Percentiles rank a stretch among this genome's conserved stretches.
Evolutionary conservation across 495 filamentous ascomycete species (phyloP).

Genomic region (Penicillium atrosanguineum): DNA sequence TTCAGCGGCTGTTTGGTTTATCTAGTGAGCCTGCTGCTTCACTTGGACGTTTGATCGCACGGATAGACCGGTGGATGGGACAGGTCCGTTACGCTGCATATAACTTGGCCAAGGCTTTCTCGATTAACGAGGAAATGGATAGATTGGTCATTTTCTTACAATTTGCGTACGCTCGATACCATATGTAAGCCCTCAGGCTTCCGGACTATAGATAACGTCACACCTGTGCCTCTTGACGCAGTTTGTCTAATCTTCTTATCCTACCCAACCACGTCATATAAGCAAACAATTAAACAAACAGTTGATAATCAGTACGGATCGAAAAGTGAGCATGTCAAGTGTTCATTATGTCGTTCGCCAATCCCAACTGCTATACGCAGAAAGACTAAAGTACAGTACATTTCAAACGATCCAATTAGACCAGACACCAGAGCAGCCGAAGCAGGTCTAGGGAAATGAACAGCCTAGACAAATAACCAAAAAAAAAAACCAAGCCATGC

Average conservation of each 20-base stretch:
- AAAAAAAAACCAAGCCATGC: conserved; percentile 16
- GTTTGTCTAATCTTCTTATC: background rate
- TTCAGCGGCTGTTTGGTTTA: background rate
- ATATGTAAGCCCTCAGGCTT: background rate
- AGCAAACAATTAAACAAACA: background rate
- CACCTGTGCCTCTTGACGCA: background rate
- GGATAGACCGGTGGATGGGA: conserved; percentile 1
- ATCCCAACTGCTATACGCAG: conserved; percentile 15
- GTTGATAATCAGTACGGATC: background rate
- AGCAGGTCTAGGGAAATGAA: conserved; percentile 15
- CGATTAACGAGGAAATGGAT: background rate
- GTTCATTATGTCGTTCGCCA: conserved; percentile 21
- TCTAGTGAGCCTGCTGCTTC: background rate
- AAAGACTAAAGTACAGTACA: conserved; percentile 24
- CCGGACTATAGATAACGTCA: background rate
- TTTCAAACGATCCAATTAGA: background rate
- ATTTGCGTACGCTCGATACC: background rate
- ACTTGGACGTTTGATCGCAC: background rate
- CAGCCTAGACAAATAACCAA: conserved; percentile 6
- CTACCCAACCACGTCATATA: background rate
- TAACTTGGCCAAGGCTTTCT: background rate
- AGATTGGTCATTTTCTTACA: background rate
- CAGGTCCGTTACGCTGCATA: background rate
- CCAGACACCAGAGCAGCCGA: conserved; percentile 13
- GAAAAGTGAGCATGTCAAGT: conserved; percentile 1